Percentiles rank a stretch among this genome's conserved stretches.
Evolutionary conservation across 805 yeast species (phyloP).

Genomic region (Starmera amethionina): DNA sequence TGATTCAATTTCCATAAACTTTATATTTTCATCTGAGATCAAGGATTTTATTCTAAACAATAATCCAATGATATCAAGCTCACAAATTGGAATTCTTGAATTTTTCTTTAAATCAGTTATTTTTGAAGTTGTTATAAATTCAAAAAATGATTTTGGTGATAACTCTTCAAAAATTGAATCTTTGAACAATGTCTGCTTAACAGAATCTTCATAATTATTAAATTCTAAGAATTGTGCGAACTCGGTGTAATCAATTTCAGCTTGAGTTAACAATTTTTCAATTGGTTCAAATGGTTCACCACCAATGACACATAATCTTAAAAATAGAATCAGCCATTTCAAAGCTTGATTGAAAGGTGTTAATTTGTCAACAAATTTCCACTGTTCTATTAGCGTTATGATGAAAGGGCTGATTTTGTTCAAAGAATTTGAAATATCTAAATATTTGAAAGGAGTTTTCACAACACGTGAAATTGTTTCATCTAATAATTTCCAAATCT

Average conservation of each 20-base stretch:
- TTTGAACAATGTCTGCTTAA: conserved; percentile 6
- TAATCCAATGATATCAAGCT: conserved; percentile 38
- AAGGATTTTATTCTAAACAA: conserved; percentile 28
- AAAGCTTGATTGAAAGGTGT: conserved; percentile 17
- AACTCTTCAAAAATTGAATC: conserved; percentile 9
- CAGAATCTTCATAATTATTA: conserved; percentile 9
- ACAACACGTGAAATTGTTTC: conserved; percentile 66
- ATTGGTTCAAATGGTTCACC: conserved; percentile 43
- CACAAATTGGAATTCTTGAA: conserved; percentile 31
- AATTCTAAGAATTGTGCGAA: conserved; percentile 12
- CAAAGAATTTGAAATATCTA: conserved; percentile 41
- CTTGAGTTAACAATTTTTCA: conserved; percentile 3
- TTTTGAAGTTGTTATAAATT: conserved; percentile 23
- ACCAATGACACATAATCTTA: conserved; percentile 35
- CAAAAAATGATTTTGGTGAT: conserved; percentile 22
- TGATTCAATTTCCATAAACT: conserved; percentile 15
- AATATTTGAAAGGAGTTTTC: conserved; percentile 74
- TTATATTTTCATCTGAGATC: conserved; percentile 15
- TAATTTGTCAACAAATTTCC: conserved; percentile 37
- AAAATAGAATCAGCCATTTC: conserved; percentile 42
- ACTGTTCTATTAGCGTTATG: conserved; percentile 58
- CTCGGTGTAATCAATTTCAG: conserved; percentile 7
- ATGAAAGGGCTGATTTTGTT: conserved; percentile 43
- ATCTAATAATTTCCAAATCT: conserved; percentile 59
- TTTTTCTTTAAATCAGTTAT: conserved; percentile 17